A percentile compares a stretch with the other conserved stretches of the same genome.
phyloP scores from a whole-genome alignment of 1,139 yeast genomes.

The Saccharomyces hybrid region DNA sequence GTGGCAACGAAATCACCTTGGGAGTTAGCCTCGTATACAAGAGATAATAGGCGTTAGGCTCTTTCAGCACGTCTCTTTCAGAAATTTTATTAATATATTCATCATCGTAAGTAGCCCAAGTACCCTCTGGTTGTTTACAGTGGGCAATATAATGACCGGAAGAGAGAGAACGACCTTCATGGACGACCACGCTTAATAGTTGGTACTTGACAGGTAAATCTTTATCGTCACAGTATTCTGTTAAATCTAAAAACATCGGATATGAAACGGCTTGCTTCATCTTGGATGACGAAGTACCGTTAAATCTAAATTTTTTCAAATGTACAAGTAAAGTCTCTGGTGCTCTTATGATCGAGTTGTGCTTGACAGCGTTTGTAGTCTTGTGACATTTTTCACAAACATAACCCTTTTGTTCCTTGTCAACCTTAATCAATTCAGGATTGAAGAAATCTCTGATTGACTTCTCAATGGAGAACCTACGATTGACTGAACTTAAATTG shows the following conservation, averaged over 20 bases:
- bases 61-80: slow-evolving; percentile 67
- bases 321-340: slow-evolving; percentile 88
- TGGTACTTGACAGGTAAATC: slow-evolving; percentile 55
- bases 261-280: slow-evolving; percentile 81
- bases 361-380: slow-evolving; percentile 70
- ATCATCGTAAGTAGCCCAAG: slow-evolving; percentile 94
- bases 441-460: slow-evolving; percentile 76
- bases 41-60: slow-evolving; percentile 84
- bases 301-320: slow-evolving; percentile 82
- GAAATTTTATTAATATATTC: slow-evolving; percentile 71
- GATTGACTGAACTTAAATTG: slow-evolving; percentile 14
- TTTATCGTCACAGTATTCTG: slow-evolving; percentile 41
- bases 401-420: slow-evolving; percentile 64
- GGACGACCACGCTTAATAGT: slow-evolving; percentile 80
- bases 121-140: slow-evolving; percentile 83
- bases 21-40: slow-evolving; percentile 70
- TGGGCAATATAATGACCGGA: slow-evolving; percentile 92
- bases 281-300: slow-evolving; percentile 69
- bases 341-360: slow-evolving; percentile 64
- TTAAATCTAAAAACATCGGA: slow-evolving; percentile 67
- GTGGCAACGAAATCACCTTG: slow-evolving; percentile 27
- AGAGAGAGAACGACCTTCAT: slow-evolving; percentile 86
- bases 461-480: slow-evolving; percentile 56
- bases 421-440: slow-evolving; percentile 66
- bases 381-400: slow-evolving; percentile 81